Evolutionary conservation across 768 basidiomycete genomes (phyloP).

Genomic region (Tylopilus plumbeoviolaceoides): DNA sequence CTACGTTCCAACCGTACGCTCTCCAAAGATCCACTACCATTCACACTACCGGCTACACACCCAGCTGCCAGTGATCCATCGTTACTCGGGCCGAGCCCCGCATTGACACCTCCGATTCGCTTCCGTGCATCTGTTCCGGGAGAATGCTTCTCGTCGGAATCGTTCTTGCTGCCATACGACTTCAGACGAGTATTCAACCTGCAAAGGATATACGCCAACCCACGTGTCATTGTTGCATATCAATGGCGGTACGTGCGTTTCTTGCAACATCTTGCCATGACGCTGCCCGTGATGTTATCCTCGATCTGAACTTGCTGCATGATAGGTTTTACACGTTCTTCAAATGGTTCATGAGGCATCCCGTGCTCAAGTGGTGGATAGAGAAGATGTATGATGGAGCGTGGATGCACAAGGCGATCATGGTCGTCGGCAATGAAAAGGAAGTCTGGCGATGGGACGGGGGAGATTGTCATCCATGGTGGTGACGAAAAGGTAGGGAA

Average conservation of each 20-base stretch:
- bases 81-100: constrained; percentile 17
- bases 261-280: neutral
- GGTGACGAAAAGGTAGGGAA: neutral
- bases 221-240: constrained; percentile 38
- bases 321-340: constrained; percentile 30
- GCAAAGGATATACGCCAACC: constrained; percentile 36
- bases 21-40: constrained; percentile 29
- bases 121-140: constrained; percentile 18
- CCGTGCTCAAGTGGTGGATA: constrained; percentile 40
- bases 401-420: constrained; percentile 34
- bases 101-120: constrained; percentile 14
- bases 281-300: neutral
- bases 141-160: constrained; percentile 32
- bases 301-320: neutral
- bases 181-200: constrained; percentile 37
- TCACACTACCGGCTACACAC: constrained; percentile 10
- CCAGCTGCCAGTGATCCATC: constrained; percentile 10
- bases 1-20: constrained; percentile 37
- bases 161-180: constrained; percentile 41
- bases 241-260: constrained; percentile 27
- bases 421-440: constrained; percentile 34
- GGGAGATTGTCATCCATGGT: constrained; percentile 18
- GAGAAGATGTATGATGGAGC: constrained; percentile 34
- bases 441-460: constrained; percentile 22
- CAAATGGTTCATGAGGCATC: constrained; percentile 38